Base-by-base conservation (phyloP, 2,329 filamentous ascomycete genomes). In the Cladophialophora yegresii region DNA sequence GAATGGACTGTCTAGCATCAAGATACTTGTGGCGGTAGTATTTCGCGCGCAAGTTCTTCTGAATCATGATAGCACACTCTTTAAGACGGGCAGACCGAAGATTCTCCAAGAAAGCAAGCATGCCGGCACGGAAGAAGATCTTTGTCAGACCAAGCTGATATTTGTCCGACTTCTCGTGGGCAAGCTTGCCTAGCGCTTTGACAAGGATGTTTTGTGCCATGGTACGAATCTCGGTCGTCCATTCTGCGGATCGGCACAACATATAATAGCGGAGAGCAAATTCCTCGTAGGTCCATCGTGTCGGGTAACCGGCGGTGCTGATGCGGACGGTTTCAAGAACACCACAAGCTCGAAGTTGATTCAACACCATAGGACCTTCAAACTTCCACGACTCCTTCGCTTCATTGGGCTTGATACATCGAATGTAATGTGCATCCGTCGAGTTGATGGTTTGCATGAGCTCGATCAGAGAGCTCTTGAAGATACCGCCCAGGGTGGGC, bases 341-440 rank as follows among this genome's bases (percentile, higher is more conserved):
- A 93, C 95, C 95, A 80, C 95, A 99, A 79, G 95, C 95, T 78
- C 96, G 89, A 73, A 99, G 83, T 78, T 99, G 95, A 78, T 92
- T 96, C 66, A 99, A 85, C 71, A 99, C 95, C 95, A 99, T 99
- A 2, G 96, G 95, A 0, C 95, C 95, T 75, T 99, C 95, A 67
- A 98, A 99, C 73, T 96, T 93, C 95, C 95, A 99, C 0, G 95
- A 87, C 73, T 91, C 91, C 79, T 99, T 99, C 57, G 87, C 91
- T 79, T 99, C 95, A 76, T 99, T 99, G 33, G 95, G 95, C 80
- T 99, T 99, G 80, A 99, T 98, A 77, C 95, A 99, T 71, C 95
- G 89, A 75, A 99, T 99, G 78, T 99, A 99, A 78, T 99, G 95
- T 22, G 98, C 95, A 76, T 99, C 95, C 2, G 95, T 99, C 71